Conservation (phyloP, 116 monocot genomes). For the Zostera marina region DNA sequence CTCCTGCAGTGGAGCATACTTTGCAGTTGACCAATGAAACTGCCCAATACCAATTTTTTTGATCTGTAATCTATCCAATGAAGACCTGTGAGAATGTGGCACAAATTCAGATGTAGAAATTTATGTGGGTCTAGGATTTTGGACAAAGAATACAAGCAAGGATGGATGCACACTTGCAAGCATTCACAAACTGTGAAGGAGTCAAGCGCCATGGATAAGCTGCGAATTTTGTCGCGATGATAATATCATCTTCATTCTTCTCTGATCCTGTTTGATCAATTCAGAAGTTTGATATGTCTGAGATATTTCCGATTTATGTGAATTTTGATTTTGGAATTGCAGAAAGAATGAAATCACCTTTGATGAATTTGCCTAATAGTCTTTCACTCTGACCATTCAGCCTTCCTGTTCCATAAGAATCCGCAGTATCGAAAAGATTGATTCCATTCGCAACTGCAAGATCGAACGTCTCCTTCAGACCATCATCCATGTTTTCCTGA, state of each 20-base stretch:
- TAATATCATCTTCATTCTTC: slow-evolving; percentile 35
- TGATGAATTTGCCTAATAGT: slow-evolving; percentile 87
- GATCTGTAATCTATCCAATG: slow-evolving; percentile 65
- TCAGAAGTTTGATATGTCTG: too few relatives aligned
- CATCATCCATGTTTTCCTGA: slow-evolving; percentile 65
- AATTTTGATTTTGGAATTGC: too few relatives aligned
- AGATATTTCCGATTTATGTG: too few relatives aligned
- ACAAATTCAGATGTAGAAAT: neutral
- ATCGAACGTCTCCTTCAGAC: slow-evolving; percentile 57
- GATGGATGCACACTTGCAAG: slow-evolving; percentile 68
- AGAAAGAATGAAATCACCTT: too few relatives aligned
- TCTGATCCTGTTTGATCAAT: slow-evolving; percentile 50
- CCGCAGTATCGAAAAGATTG: slow-evolving; percentile 93
- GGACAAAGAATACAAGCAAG: neutral
- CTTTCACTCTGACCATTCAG: slow-evolving; percentile 85
- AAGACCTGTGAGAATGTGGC: slow-evolving; percentile 38
- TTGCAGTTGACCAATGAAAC: slow-evolving; percentile 97
- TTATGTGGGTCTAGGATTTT: neutral
- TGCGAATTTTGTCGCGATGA: slow-evolving; percentile 96
- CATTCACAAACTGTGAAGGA: slow-evolving; percentile 78
- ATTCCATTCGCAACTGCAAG: slow-evolving; percentile 73
- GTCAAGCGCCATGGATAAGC: slow-evolving; percentile 99
- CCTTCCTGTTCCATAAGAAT: slow-evolving; percentile 91
- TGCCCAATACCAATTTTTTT: slow-evolving; percentile 91
- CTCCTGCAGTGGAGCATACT: slow-evolving; percentile 95